Evolutionary conservation across 225 moss, liverwort and hornwort species (phyloP).

Genomic region (Sphagnum tenellum): DNA sequence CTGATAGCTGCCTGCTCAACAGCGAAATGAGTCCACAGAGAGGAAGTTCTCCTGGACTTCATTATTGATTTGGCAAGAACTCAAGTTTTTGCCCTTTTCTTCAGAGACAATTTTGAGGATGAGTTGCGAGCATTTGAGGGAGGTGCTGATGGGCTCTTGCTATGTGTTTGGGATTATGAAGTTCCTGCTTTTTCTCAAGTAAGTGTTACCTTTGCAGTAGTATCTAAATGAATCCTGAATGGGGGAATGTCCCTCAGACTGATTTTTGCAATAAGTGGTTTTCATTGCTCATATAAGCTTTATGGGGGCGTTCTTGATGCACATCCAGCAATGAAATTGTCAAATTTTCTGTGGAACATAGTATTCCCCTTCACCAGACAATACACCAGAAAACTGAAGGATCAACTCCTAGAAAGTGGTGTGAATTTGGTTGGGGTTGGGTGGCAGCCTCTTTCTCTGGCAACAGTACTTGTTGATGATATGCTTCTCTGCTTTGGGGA

Average conservation of each 20-base stretch:
- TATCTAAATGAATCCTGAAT: neutral
- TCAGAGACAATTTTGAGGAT: slow-evolving; percentile 92
- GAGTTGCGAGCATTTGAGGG: slow-evolving; percentile 98
- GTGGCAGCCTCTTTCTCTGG: slow-evolving; percentile 64
- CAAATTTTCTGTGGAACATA: no score
- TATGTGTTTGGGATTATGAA: slow-evolving; percentile 85
- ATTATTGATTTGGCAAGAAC: no score
- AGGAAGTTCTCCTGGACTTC: no score
- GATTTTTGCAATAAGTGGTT: neutral
- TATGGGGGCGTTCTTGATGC: no score
- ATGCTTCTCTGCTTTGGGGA: slow-evolving; percentile 92
- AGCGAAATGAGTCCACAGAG: no score
- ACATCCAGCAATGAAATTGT: no score
- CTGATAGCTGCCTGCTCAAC: no score
- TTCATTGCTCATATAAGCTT: no score
- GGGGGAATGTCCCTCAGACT: neutral
- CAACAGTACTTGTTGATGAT: slow-evolving; percentile 81
- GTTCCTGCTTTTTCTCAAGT: slow-evolving; percentile 87
- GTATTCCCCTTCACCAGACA: no score
- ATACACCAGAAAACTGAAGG: no score
- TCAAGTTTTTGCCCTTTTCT: neutral
- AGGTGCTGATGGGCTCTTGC: slow-evolving; percentile 74
- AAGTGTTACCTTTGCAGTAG: slow-evolving; percentile 9
- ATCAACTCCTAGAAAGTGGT: no score
- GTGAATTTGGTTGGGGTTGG: neutral